Evolutionary conservation across 345 rosid genomes (phyloP).

Genomic region (Lumnitzera racemosa): DNA sequence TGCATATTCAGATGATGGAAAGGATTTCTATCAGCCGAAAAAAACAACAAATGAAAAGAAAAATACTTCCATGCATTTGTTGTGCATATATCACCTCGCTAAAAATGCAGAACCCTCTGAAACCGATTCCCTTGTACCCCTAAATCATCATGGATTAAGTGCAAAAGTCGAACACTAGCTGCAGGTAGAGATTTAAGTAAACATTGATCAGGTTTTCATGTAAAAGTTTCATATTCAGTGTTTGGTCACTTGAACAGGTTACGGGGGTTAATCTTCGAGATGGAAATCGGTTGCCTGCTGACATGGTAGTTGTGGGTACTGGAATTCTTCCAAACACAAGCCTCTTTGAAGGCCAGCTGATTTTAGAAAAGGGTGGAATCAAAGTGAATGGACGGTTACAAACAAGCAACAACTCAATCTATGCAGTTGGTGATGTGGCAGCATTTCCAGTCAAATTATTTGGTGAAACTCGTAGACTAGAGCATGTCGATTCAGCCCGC

Average conservation of each 20-base stretch:
- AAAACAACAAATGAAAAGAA: no score
- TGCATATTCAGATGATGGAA: not conserved
- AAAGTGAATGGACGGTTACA: conserved; percentile 80
- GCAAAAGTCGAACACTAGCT: no score
- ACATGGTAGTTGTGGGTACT: conserved; percentile 88
- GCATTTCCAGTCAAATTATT: conserved; percentile 76
- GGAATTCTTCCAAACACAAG: conserved; percentile 94
- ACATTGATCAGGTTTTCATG: not conserved
- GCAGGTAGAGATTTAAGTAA: not conserved
- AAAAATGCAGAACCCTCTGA: no score
- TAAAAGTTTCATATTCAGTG: not conserved
- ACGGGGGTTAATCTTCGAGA: conserved; percentile 78
- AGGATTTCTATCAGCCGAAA: no score
- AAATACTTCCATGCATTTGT: no score
- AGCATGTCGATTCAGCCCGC: conserved; percentile 89
- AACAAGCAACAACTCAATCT: conserved; percentile 75
- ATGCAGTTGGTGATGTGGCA: conserved; percentile 93
- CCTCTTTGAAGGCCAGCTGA: conserved; percentile 82
- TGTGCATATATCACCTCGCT: no score
- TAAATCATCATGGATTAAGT: no score
- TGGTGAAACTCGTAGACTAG: conserved; percentile 82
- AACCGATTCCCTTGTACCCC: no score
- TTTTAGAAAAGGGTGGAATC: conserved; percentile 88
- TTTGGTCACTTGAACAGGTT: conserved; percentile 38
- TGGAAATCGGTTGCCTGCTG: conserved; percentile 59